Conservation (phyloP, 106 monocot genomes). For the Dendrobium huoshanense region DNA sequence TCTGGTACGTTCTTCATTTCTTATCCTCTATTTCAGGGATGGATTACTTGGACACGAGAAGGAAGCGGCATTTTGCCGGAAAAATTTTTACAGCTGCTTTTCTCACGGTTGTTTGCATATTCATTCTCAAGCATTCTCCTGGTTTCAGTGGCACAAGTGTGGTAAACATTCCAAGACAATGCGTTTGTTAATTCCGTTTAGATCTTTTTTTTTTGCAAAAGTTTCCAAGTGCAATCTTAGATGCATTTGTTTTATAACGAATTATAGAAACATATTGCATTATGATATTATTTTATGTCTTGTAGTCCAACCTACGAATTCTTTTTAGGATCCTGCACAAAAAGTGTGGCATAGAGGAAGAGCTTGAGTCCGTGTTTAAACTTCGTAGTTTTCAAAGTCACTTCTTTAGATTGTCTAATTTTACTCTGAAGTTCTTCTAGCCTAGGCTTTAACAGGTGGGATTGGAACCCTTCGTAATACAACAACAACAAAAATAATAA, state of each 20-base stretch:
- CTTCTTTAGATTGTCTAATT: no score
- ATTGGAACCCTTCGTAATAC: no score
- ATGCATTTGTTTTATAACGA: background rate
- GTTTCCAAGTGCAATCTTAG: background rate
- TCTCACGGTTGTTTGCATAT: conserved; percentile 59
- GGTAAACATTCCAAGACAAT: conserved; percentile 30
- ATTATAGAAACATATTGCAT: background rate
- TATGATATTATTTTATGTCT: background rate
- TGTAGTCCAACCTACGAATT: background rate
- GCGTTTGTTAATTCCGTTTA: background rate
- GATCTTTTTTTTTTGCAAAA: background rate
- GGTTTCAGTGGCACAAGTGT: conserved; percentile 32
- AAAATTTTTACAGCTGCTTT: conserved; percentile 53
- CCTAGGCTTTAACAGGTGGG: no score
- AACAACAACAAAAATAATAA: no score
- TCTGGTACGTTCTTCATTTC: conserved; percentile 1
- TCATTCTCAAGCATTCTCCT: conserved; percentile 77
- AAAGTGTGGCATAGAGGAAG: no score
- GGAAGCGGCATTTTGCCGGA: conserved; percentile 54
- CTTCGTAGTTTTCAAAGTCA: no score
- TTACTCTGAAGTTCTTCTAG: no score
- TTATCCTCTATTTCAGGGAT: conserved; percentile 35
- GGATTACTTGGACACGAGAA: conserved; percentile 61
- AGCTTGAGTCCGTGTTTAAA: no score
- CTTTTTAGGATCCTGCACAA: no score